Evolutionary conservation across 768 basidiomycete genomes (phyloP), one percentile per base, ranked within the genome.

Genomic region (Psilocybe sp.): DNA sequence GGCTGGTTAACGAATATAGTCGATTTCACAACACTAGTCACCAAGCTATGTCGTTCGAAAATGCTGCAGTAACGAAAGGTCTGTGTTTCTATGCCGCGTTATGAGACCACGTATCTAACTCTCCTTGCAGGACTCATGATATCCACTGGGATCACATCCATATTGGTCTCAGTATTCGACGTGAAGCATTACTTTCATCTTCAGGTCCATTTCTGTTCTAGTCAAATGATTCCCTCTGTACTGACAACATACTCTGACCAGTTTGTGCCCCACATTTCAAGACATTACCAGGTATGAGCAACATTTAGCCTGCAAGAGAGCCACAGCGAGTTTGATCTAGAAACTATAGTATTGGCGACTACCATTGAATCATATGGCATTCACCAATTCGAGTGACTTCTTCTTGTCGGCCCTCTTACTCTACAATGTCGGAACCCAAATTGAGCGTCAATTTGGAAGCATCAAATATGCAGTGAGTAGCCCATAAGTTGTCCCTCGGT

Each of bases 261-360:
- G 85, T 79, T 95, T 36, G 80, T 89, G 15, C 94, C 93, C 2
- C 93, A 97, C 64, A 77, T 97, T 42, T 92, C 90, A n/a, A 82
- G 81, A 46, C 81, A 95, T 64, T 88, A 91, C 60, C 93, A 96
- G 76, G 93, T 91, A 71, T 32, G 66, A 55, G 37, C 33, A 20
- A 49, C 40, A 34, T 52, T 46, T 50, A 46, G 15, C 43, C 43
- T 23, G 45, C 44, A 49, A 16, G 32, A 40, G 51, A 50, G 47
- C 54, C 48, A 54, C 49, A 57, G 57, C 63, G 49, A 69, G 59
- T 64, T 66, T 70, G 65, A 64, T 58, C 60, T 63, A 58, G 63
- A 47, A 50, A 41, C 32, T 14, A 52, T 66, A 98, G 92, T 92
- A 92, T 61, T 97, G 91, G 92, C 79, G 94, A 28, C 74, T 97